A percentile compares a stretch with the other conserved stretches of the same genome.
phyloP scores from a whole-genome alignment of 192 early-diverging fungal species.

The Gaertneriomyces semiglobifer region DNA sequence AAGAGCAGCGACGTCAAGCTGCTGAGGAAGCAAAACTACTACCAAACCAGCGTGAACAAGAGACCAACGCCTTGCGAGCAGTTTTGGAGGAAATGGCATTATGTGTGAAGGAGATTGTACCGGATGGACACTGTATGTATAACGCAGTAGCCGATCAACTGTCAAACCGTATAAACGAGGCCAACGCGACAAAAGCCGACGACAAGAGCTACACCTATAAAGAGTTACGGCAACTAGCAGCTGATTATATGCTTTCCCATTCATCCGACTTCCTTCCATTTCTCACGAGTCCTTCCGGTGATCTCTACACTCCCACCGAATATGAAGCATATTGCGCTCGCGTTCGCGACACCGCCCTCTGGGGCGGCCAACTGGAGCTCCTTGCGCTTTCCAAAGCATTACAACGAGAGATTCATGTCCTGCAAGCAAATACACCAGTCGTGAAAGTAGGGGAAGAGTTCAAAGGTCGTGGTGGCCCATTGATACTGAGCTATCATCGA shows the following conservation, averaged over 20 bases:
- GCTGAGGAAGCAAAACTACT: constrained; percentile 69
- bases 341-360: constrained; percentile 75
- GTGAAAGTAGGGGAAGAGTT: constrained; percentile 80
- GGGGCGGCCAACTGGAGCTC: constrained; percentile 95
- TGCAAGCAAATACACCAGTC: constrained; percentile 76
- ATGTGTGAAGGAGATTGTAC: constrained; percentile 63
- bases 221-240: constrained; percentile 68
- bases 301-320: constrained; percentile 65
- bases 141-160: constrained; percentile 87
- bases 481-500: constrained; percentile 79
- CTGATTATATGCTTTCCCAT: constrained; percentile 74
- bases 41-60: constrained; percentile 72
- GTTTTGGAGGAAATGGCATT: constrained; percentile 58
- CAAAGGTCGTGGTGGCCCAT: constrained; percentile 37
- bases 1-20: constrained; percentile 68
- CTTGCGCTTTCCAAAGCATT: constrained; percentile 69
- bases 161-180: constrained; percentile 22
- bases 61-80: constrained; percentile 63
- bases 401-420: constrained; percentile 75
- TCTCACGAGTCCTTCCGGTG: constrained; percentile 74
- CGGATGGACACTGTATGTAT: constrained; percentile 95
- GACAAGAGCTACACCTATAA: constrained; percentile 38
- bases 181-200: constrained; percentile 46
- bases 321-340: constrained; percentile 74
- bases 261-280: constrained; percentile 91